Evolutionary conservation across 1,284 basidiomycete genomes (phyloP), one percentile per base, ranked within the genome.

Genomic region (Pseudozyma flocculosa): DNA sequence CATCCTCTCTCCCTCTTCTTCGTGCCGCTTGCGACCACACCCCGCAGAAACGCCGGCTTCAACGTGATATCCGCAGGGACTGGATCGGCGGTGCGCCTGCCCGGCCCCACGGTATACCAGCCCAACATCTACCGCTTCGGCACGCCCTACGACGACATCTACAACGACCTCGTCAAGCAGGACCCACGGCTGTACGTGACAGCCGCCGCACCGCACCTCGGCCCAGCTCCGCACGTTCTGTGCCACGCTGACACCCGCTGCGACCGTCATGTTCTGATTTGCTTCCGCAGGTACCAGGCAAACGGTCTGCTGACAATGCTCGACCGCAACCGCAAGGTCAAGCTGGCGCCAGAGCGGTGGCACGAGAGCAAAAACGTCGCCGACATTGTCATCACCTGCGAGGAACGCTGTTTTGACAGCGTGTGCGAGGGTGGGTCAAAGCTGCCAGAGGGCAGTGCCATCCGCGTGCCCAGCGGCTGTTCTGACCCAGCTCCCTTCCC

Each of bases 281-380:
- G 19, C 13, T 2, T 9, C 19, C 11, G 5, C 36, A 50, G 48
- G 24, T 56, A 97, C 76, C 87, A 88, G n/a, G 88, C 90, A 21
- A 98, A 98, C 76, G 95, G 95, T 2, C 82, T 98, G n/a, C 81
- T 99, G 49, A 87, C 89, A 55, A 99, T 99, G 95, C 82, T 99
- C 30, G 95, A 98, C 78, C 86, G 95, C 38, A 99, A 99, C 81
- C 82, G 95, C 55, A 85, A 86, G 56, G 85, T 98, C 57, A 99
- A 99, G 79, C 78, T 83, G 4, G 93, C 94, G 9, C 95, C 95
- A 32, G 92, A 99, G 78, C 85, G 92, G 63, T 99, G 93, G 92
- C 94, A 98, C 72, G 93, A 97, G 49, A 88, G 85, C 50, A 88
- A 83, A 72, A 86, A 87, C 1, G 82, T 91, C 13, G 90, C 90